Base-by-base conservation (phyloP, 192 early-diverging fungal species). In the Coemansia aciculifera region DNA sequence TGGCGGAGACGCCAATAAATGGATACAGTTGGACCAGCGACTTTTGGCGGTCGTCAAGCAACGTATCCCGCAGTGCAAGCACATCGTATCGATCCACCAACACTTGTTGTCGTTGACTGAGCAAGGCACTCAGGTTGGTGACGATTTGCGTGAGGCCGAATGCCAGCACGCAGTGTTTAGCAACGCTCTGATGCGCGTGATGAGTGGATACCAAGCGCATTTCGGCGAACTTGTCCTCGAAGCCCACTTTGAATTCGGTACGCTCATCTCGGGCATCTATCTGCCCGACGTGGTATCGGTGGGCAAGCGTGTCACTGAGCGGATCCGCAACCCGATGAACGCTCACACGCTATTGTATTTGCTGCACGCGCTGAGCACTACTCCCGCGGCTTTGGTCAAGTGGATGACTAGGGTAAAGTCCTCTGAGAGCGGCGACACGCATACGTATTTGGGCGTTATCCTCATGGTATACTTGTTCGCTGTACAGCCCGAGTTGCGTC, bases 1-100 rank as follows among this genome's bases (percentile, higher is more conserved):
- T 34, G 67, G 59, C 40, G 60, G 17, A 2, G 59, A 51, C 5
- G 64, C 49, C 29, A 60, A n/a, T 11, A 51, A 37, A 13, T 83
- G 79, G 74, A 52, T 2, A 5, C 63, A 38, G 64, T 37, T 74
- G 39, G 80, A 77, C 32, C 65, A 62, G 66, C 48, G 59, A 31
- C 69, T 83, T 24, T 27, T 77, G 49, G 71, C 75, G 34, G 72
- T 64, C 9, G 59, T 77, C 21, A 63, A 64, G 49, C 80, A 83
- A 69, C 71, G 80, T 27, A 60, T 83, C 24, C 80, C 80, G 17
- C 75, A 74, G 32, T 77, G 75, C 68, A 66, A 74, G 63, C 17
- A 74, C 11, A 46, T 83, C 13, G 44, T 70, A 5, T 12, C 59
- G 15, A 46, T 74, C 23, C 75, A 72, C 59, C 72, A 63, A 19